Base-by-base conservation (phyloP, 495 filamentous ascomycete genomes). In the Pyrenopolyporus hunteri region DNA sequence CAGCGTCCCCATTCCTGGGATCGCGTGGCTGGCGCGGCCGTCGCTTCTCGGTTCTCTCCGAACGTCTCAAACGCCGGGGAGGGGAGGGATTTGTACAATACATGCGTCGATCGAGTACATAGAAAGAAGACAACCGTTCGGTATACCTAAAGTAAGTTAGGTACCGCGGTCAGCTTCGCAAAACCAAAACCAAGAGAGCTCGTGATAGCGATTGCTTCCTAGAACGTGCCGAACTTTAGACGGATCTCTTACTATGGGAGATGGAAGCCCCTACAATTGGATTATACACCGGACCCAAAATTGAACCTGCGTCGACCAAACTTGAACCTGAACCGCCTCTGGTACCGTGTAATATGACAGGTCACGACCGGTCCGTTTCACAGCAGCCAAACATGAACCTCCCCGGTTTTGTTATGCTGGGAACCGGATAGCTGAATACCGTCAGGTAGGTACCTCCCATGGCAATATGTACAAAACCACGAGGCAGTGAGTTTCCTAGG, bases 41-140 rank as follows among this genome's bases (percentile, higher is more conserved):
- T 53, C 46, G 54, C 26, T 61, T 39, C 50, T 66, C 64, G 64
- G 64, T 32, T 49, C 61, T 54, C 64, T 63, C 64, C 64, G 64
- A 54, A 42, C 64, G 49, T 47, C 43, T 63, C 48, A 25, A 67
- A 42, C 43, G 36, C 19, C 26, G 26, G 46, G 16, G 32, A 44
- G 26, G 26, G 13, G n/a, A 39, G n/a, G 11, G 7, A 37, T 20
- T 45, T 42, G 52, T 33, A 65, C 31, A 19, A 40, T 33, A 65
- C 56, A 51, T 52, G 63, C 63, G 57, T 58, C 54, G 42, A 57
- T 54, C 47, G 16, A 33, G 9, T 37, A 44, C 52, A 50, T 43
- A 33, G 46, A 40, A 9, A 9, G 13, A n/a, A 39, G n/a, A 6
- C 3, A 31, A 19, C 46, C 29, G 53, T 22, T 29, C 1, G 19